Conservation (phyloP, 2,329 filamentous ascomycete species). For the Pseudofabraea citricarpa region DNA sequence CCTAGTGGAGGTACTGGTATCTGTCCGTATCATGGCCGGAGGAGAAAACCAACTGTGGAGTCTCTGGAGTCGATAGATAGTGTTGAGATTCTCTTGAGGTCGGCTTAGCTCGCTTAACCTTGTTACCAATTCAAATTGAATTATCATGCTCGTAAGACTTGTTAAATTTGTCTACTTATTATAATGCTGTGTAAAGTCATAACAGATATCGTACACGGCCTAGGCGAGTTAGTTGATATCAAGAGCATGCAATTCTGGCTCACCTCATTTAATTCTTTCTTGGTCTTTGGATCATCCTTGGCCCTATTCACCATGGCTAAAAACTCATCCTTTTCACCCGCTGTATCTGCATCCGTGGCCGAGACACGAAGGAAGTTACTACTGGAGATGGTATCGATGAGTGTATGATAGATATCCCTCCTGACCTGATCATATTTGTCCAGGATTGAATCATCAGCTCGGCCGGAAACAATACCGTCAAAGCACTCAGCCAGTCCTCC, state of each 20-base stretch:
- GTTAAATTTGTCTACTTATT: too few relatives aligned
- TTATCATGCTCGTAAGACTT: too few relatives aligned
- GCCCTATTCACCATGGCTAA: conserved; percentile 27
- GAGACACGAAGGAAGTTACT: conserved; percentile 33
- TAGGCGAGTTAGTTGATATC: conserved; percentile 4
- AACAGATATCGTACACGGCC: conserved; percentile 26
- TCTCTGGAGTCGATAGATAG: conserved; percentile 22
- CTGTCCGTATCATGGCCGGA: conserved; percentile 36
- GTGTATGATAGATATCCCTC: conserved; percentile 29
- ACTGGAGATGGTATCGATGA: conserved; percentile 34
- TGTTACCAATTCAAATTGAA: not conserved
- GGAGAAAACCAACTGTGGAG: conserved; percentile 22
- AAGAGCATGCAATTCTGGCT: conserved; percentile 9
- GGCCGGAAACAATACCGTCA: conserved; percentile 28
- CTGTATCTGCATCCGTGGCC: conserved; percentile 30
- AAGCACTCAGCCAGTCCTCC: conserved; percentile 58
- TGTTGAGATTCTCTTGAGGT: not conserved
- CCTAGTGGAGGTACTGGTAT: conserved; percentile 30
- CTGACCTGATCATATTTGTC: conserved; percentile 33
- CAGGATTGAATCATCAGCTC: conserved; percentile 30
- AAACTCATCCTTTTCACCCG: conserved; percentile 31
- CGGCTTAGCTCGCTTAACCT: not conserved
- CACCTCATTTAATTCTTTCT: conserved; percentile 24
- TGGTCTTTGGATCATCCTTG: conserved; percentile 24
- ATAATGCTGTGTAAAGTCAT: conserved; percentile 30